Evolutionary conservation across 2,329 filamentous ascomycete species (phyloP), one percentile per base, ranked within the genome.

Genomic region (Penicillium sp.): DNA sequence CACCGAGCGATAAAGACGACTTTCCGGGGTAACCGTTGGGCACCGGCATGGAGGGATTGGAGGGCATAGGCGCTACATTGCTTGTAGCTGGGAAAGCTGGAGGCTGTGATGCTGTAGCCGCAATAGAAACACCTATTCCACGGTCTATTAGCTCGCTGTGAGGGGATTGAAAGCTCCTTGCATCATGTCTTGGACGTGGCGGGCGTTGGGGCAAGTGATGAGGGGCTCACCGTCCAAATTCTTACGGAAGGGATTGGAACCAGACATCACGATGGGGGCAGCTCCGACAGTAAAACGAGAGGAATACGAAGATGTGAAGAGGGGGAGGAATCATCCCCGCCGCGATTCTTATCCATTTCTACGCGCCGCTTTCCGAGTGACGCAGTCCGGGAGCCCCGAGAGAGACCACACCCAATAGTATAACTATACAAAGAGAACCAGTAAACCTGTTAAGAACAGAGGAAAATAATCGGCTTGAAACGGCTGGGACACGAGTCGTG

Each of bases 231-330:
- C 64, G 53, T 65, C 64, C 57, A 65, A 54, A 52, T 70, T 72
- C 61, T 65, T 76, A 72, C 76, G 76, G 69, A 79, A 79, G 66
- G 76, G 76, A 76, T 79, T 79, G 69, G 69, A 75, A 64, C 71
- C 73, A 73, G 74, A 74, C 74, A 77, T 77, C 63, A 67, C 66
- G 66, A 61, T 61, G 58, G 54, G 61, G 49, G n/a, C 46, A 58
- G 38, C 18, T 34, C 24, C 49, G 42, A 50, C 41, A 46, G 29
- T 34, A 42, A 44, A 47, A 50, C 33, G 44, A 52, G 52, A 47
- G 28, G 44, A 29, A 45, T 55, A 54, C 44, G 47, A 51, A 48
- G 52, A 55, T 52, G 54, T 54, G 51, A 50, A 57, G 57, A 52
- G 49, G 56, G 44, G 47, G 52, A 45, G 52, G 54, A 56, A 47